These are phyloP conservation scores for Mrakiaceae sp. DNA, from an alignment of 1,284 basidiomycete species.

Conservation along the genomic window DNA sequence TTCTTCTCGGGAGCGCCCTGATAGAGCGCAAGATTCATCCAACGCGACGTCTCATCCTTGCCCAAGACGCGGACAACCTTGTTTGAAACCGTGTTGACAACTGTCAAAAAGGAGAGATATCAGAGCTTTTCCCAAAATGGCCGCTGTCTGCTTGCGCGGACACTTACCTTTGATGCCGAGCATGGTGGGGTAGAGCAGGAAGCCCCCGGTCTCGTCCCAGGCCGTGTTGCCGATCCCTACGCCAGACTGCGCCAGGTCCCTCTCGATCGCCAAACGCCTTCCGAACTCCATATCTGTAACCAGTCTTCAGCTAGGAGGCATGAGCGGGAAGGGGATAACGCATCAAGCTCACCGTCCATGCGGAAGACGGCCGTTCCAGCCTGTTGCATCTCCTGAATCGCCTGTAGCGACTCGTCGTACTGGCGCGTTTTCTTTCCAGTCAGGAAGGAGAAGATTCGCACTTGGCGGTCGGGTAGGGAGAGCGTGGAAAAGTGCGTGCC, in stretches of 20 bases:
- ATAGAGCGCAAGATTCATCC: conserved; percentile 78
- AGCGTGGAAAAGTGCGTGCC: conserved; percentile 80
- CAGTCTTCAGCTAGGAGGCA: conserved; percentile 30
- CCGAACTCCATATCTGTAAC: conserved; percentile 78
- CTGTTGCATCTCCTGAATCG: conserved; percentile 94
- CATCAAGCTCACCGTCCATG: conserved; percentile 49
- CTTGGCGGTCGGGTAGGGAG: conserved; percentile 81
- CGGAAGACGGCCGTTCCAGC: conserved; percentile 80
- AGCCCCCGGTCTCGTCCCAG: conserved; percentile 95
- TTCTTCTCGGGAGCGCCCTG: conserved; percentile 89
- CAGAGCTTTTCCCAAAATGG: too few species aligned
- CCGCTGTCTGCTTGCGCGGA: background rate
- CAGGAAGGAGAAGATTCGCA: conserved; percentile 86
- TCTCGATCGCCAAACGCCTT: conserved; percentile 79
- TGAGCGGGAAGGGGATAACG: too few species aligned
- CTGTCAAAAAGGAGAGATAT: conserved; percentile 37
- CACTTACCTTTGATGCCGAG: conserved; percentile 83
- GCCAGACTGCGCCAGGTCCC: conserved; percentile 57
- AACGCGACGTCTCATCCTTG: conserved; percentile 88
- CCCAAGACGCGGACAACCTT: conserved; percentile 81
- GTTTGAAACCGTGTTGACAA: conserved; percentile 89
- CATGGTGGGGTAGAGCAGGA: conserved; percentile 83
- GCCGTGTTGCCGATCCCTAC: conserved; percentile 54
- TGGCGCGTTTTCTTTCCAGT: conserved; percentile 79
- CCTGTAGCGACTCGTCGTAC: conserved; percentile 87